Evolutionary conservation across 2,329 filamentous ascomycete species (phyloP).

Genomic region (Xylaria sp.): DNA sequence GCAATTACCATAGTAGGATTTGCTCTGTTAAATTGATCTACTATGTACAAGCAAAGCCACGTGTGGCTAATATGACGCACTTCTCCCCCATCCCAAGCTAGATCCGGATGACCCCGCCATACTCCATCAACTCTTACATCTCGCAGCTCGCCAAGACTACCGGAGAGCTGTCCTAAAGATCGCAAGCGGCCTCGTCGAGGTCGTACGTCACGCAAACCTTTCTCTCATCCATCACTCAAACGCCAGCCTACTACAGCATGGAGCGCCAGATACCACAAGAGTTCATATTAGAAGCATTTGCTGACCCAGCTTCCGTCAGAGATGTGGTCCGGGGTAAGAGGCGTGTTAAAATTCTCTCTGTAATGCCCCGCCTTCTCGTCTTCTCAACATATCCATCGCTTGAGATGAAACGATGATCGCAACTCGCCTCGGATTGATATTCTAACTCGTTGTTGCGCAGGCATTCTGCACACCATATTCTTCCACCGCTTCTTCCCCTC

Average conservation of each 20-base stretch:
- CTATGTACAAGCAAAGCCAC: conserved; percentile 17
- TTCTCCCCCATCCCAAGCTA: conserved; percentile 19
- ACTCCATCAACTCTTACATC: conserved; percentile 20
- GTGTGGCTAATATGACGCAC: conserved; percentile 46
- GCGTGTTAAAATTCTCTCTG: conserved; percentile 14
- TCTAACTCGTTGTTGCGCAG: conserved; percentile 57
- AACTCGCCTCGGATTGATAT: conserved; percentile 20
- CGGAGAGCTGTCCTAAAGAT: conserved; percentile 26
- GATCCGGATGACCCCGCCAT: conserved; percentile 37
- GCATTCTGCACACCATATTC: conserved; percentile 96
- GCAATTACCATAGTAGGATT: conserved; percentile 2
- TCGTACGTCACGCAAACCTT: conserved; percentile 20
- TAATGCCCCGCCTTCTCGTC: conserved; percentile 28
- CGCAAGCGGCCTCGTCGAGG: conserved; percentile 28
- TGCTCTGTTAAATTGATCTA: not conserved
- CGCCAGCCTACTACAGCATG: conserved; percentile 50
- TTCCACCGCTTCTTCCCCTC: conserved; percentile 98
- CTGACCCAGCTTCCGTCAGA: conserved; percentile 87
- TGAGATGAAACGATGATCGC: not conserved
- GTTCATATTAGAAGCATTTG: conserved; percentile 93
- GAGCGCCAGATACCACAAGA: conserved; percentile 74
- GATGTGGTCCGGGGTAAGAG: conserved; percentile 88
- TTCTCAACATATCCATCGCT: conserved; percentile 3
- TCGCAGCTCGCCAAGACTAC: conserved; percentile 22
- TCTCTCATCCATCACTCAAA: not conserved